Percentiles rank a stretch among this genome's conserved stretches.
Conservation (phyloP, 352 stramenopile genomes). For the Phytophthora tubulina region DNA sequence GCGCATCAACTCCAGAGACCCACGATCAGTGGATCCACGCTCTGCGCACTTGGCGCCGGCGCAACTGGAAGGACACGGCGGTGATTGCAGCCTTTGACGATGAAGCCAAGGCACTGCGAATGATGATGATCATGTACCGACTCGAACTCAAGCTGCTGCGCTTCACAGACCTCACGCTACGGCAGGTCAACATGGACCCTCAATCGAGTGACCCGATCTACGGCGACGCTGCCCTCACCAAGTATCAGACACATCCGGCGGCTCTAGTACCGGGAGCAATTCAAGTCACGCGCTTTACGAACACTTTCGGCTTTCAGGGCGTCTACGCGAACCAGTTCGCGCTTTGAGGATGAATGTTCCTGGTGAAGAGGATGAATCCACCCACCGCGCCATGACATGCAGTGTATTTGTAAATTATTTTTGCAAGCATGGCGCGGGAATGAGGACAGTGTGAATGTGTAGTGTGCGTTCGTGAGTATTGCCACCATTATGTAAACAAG, state of each 20-base stretch:
- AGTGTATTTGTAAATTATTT: slow-evolving; percentile 34
- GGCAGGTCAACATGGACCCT: slow-evolving; percentile 48
- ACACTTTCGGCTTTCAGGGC: slow-evolving; percentile 40
- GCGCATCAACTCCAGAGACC: slow-evolving; percentile 59
- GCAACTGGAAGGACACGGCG: slow-evolving; percentile 79
- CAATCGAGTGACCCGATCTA: slow-evolving; percentile 23
- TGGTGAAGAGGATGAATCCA: slow-evolving; percentile 9
- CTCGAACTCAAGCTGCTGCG: slow-evolving; percentile 75
- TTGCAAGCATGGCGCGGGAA: slow-evolving; percentile 16
- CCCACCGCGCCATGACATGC: slow-evolving; percentile 1
- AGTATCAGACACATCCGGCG: slow-evolving; percentile 31
- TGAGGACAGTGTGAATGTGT: slow-evolving; percentile 9
- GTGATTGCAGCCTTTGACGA: slow-evolving; percentile 72
- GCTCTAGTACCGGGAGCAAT: slow-evolving; percentile 30
- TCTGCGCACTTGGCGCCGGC: slow-evolving; percentile 78
- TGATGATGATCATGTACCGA: slow-evolving; percentile 75
- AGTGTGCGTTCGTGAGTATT: slow-evolving; percentile 26
- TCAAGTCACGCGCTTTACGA: slow-evolving; percentile 47
- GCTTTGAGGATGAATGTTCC: slow-evolving; percentile 17
- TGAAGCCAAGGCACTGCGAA: slow-evolving; percentile 68
- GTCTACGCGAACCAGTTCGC: slow-evolving; percentile 44
- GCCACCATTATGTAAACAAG: slow-evolving; percentile 6
- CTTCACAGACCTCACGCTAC: slow-evolving; percentile 52
- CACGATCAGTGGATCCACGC: slow-evolving; percentile 71
- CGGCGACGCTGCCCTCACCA: slow-evolving; percentile 12